Base-by-base conservation (phyloP, 1,139 yeast genomes). In the Kluyveromyces sp. region DNA sequence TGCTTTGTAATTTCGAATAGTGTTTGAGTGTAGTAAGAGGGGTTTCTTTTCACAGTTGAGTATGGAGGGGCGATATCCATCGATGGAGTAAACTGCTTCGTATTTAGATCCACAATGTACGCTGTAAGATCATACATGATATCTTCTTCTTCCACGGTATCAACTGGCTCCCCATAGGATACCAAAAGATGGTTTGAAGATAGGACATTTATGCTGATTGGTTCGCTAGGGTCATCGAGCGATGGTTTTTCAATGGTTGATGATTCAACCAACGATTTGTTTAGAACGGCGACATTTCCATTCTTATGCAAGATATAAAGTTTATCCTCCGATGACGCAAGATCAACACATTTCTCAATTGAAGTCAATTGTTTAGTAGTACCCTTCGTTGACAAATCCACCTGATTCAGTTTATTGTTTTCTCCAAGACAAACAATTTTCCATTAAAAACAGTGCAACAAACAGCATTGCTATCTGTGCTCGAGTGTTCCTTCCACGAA, bases 61-160 rank as follows among this genome's bases (percentile, higher is more conserved):
- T 72, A 82, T 1, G 88, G 78, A 5, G 79, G 78, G 2, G 83
- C 76, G 3, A 78, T 71, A 47, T 81, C 79, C 45, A 57, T 74
- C 0, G 78, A 63, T 50, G 71, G 74, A 31, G 53, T 56, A 49
- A 59, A 65, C 5, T 53, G 21, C 7, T 49, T 7, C 4, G 52
- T 44, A 26, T 51, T 48, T 42, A 50, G 35, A 6, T 53, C 47
- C 10, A 60, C 56, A 27, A 61, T 42, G 42, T 49, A 58, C 42
- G 51, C 53, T 29, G 51, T 54, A 40, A 59, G 57, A 45, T 58
- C 60, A 43, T 60, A 57, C 42, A 48, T 41, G 4, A 54, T 56
- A 15, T 57, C 59, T 10, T 51, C 56, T 1, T 47, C 56, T 1
- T 47, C 58, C 2, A 51, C 51, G 34, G 54, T 55, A 6, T 50